Evolutionary conservation across 257 asterid genomes (phyloP).

Genomic region (Orobanche coerulescens): DNA sequence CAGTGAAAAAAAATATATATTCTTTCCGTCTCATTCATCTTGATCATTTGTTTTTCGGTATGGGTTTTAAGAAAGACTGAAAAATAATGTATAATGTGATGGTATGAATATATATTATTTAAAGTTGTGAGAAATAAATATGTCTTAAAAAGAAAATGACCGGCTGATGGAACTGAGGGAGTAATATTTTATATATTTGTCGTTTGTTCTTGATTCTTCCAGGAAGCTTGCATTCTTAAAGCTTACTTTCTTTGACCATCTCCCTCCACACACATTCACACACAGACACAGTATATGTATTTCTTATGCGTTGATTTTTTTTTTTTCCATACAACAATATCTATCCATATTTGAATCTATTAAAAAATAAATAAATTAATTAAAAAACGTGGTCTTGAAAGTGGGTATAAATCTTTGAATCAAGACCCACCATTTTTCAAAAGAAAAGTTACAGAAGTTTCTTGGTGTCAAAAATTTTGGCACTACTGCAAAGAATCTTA

Average conservation of each 20-base stretch:
- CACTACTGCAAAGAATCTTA: slow-evolving; percentile 22
- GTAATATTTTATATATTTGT: not conserved
- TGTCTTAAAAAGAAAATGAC: too few relatives aligned
- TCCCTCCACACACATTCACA: not conserved
- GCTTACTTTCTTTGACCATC: slow-evolving; percentile 60
- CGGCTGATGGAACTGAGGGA: too few relatives aligned
- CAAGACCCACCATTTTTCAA: slow-evolving; percentile 22
- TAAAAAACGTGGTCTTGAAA: slow-evolving; percentile 39
- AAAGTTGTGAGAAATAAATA: too few relatives aligned
- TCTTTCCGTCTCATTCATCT: too few relatives aligned
- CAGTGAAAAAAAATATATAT: not conserved
- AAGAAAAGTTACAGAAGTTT: slow-evolving; percentile 26
- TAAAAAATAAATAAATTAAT: slow-evolving; percentile 20
- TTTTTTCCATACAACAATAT: not conserved
- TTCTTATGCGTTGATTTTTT: not conserved
- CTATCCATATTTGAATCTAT: slow-evolving; percentile 44
- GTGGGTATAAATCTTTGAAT: slow-evolving; percentile 28
- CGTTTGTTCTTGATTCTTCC: slow-evolving; percentile 21
- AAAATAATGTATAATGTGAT: too few relatives aligned
- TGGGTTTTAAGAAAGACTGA: too few relatives aligned
- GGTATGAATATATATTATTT: too few relatives aligned
- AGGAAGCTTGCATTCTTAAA: slow-evolving; percentile 29
- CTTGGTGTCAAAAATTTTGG: slow-evolving; percentile 21
- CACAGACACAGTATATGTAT: slow-evolving; percentile 1
- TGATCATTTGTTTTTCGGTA: too few relatives aligned